phyloP scores from a whole-genome alignment of 208 protist genomes.

The Trypanosomatidae sp. region DNA sequence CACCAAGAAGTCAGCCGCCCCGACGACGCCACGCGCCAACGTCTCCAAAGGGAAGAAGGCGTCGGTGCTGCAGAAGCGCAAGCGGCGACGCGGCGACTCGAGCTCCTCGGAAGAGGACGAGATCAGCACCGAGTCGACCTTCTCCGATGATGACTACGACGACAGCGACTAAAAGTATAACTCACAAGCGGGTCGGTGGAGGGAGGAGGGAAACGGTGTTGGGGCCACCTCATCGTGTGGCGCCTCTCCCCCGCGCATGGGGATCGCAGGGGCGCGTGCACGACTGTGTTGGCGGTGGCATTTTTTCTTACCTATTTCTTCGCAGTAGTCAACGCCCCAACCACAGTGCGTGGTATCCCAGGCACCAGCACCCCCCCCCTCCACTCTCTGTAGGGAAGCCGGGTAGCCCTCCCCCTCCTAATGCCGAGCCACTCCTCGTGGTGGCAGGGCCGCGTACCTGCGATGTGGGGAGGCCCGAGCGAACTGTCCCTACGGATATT shows the following conservation, averaged over 20 bases:
- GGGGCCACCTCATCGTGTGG: neutral
- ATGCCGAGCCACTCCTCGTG: no score
- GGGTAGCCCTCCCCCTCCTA: neutral
- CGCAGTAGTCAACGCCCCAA: neutral
- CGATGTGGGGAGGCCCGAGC: no score
- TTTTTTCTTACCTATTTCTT: neutral
- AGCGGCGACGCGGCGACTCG: constrained; percentile 25
- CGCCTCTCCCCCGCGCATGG: neutral
- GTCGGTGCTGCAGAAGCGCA: constrained; percentile 23
- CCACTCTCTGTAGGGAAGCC: neutral
- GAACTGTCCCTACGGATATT: no score
- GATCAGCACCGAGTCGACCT: constrained; percentile 19
- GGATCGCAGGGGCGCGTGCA: neutral
- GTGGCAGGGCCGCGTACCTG: no score
- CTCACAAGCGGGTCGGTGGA: neutral
- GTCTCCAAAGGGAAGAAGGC: constrained; percentile 19
- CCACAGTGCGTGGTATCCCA: neutral
- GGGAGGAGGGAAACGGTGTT: neutral
- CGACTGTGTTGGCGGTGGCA: neutral
- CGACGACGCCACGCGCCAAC: constrained; percentile 11
- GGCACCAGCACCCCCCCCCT: neutral
- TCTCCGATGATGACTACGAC: constrained; percentile 19
- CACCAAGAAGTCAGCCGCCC: constrained; percentile 3
- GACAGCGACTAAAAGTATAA: constrained; percentile 17
- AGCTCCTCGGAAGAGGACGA: constrained; percentile 29